Evolutionary conservation across 768 basidiomycete genomes (phyloP), one percentile per base, ranked within the genome.

Genomic region (Russula brevipes): DNA sequence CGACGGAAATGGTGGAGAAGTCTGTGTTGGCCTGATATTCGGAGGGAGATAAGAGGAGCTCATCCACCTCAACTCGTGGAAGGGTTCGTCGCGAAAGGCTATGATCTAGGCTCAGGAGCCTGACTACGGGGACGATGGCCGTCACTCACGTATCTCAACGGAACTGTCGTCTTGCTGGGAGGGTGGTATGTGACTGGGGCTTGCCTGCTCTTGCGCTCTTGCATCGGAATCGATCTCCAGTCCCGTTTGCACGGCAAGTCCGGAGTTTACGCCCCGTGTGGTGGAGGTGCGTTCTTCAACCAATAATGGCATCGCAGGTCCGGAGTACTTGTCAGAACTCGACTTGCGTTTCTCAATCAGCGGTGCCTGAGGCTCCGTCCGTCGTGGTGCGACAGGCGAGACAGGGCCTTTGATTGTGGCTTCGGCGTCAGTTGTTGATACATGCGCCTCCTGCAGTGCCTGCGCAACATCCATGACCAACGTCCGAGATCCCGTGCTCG

Each of bases 391-490:
- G 55, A 55, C 33, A 51, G 30, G 8, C n/a, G 39, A 8, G 30
- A 41, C 54, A 41, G 46, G 17, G 17, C 35, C 16, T 19, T 39
- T 41, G 11, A 44, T 39, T 9, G 31, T 6, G 38, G 44, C 9
- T 19, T 65, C 63, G 38, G 39, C 30, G 35, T 52, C 49, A 8
- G 53, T 17, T 11, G 36, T 44, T 14, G 38, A 4, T n/a, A 53
- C 61, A 6, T 70, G 70, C 5, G 71, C 74, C 61, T 81, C 77
- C 39, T 71, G 77, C 58, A 89, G 71, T 9, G 82, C 80, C 70
- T 85, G 86, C 3, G 87, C 88, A 11, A 91, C 82, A 46, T 91
- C 88, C 89, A 91, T 91, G 30, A 85, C 88, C 14, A 84, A 83
- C 19, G 86, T 82, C 63, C 90, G 77, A 57, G 81, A 83, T 16